A percentile compares a stretch with the other conserved stretches of the same genome.
These are phyloP conservation scores for Cercospora sp. DNA, from an alignment of 2,329 filamentous ascomycete species.

Conservation along the genomic window DNA sequence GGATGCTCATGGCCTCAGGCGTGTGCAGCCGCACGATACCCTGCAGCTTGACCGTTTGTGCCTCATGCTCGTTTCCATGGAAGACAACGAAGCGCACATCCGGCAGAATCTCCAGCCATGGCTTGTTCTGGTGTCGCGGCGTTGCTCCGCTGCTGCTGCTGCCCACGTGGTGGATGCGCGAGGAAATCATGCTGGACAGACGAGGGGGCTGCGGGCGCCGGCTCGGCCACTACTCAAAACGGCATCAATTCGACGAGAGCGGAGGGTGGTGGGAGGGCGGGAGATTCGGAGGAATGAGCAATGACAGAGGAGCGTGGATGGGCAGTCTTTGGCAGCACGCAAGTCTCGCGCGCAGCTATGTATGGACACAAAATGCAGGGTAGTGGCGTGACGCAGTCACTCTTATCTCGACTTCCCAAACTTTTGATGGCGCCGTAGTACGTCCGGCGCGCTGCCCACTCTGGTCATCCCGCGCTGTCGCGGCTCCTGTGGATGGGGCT, in stretches of 20 bases:
- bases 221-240: not conserved
- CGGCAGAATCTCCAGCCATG: conserved; percentile 48
- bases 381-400: not conserved
- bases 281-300: not conserved
- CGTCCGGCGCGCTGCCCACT: not conserved
- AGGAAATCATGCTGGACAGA: conserved; percentile 33
- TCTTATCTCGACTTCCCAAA: not conserved
- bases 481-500: not conserved
- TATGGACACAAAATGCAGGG: not conserved
- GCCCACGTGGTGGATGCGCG: conserved; percentile 9
- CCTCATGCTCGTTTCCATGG: conserved; percentile 50
- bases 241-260: not conserved
- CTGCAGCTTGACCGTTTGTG: conserved; percentile 46
- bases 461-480: not conserved
- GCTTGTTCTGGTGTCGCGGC: conserved; percentile 28
- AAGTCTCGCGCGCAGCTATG: not conserved
- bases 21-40: conserved; percentile 50
- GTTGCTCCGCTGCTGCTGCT: conserved; percentile 4
- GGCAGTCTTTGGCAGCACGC: not conserved
- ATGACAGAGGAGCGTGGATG: not conserved
- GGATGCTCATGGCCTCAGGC: conserved; percentile 50
- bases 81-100: conserved; percentile 53
- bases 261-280: not conserved
- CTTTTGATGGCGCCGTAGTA: not conserved
- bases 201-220: not conserved